Evolutionary conservation across 129 eudicot species (phyloP), one percentile per base, ranked within the genome.

Genomic region (Arctium minus): DNA sequence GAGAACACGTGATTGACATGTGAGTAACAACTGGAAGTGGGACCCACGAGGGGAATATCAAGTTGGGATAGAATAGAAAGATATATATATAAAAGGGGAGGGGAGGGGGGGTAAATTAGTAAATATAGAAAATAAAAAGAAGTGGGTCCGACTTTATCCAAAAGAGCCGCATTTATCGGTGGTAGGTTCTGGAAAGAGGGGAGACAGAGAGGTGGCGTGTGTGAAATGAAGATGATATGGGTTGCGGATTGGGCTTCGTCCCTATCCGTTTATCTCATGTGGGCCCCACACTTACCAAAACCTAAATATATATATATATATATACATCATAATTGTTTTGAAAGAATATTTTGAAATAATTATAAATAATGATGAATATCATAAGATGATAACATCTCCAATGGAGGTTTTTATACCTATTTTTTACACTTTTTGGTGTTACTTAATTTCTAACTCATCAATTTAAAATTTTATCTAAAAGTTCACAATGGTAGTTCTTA

Each of bases 141-240:
- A 33, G 89, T 81, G 86, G 92, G 92, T 11, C 89, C 92, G 72
- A 86, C 89, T 78, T 84, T 89, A 89, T 89, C 89, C 84, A 80
- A 83, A 22, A 81, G 50, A 72, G 86, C 86, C 89, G 84, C 80
- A 81, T 84, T 70, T 84, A 64, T 78, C 90, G 92, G 87, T 82
- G 87, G 87, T 84, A 40, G 83, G 31, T 80, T 86, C 77, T 56
- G 73, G 73, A 83, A 81, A 80, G 46, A 77, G 35, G 32, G 32
- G 31, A 50, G 70, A 39, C 15, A 39, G 30, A 82, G 74, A 83
- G 86, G 75, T 80, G 85, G 87, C 87, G 89, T 82, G 89, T 83
- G 82, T 80, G 88, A 76, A 46, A 68, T 76, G 72, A 70, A 83
- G 70, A 75, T 79, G 85, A 84, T 71, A 75, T 46, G 17, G 46